Percentiles rank a stretch among this genome's conserved stretches.
Conservation (phyloP, 345 rosid species). For the Corchorus capsularis region DNA sequence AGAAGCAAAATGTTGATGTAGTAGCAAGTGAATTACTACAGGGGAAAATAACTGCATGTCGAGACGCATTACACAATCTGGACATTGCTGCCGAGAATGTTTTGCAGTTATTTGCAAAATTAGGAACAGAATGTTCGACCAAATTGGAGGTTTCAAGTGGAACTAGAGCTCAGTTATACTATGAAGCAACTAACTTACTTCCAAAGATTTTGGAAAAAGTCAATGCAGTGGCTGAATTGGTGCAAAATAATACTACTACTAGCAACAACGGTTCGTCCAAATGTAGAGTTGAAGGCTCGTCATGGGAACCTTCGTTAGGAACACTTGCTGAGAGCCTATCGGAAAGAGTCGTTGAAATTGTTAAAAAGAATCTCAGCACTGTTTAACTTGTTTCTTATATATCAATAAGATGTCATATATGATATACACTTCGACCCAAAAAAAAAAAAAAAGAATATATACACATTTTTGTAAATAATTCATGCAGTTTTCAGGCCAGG, state of each 20-base stretch:
- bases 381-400: background rate
- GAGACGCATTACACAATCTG: conserved; percentile 49
- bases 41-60: conserved; percentile 49
- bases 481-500: no score
- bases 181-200: conserved; percentile 49
- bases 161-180: conserved; percentile 36
- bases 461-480: background rate
- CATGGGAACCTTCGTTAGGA: conserved; percentile 5
- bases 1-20: conserved; percentile 16
- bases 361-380: conserved; percentile 2
- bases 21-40: conserved; percentile 24
- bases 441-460: no score
- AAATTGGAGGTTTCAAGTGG: conserved; percentile 38
- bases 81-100: conserved; percentile 46
- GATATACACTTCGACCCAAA: background rate
- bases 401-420: background rate
- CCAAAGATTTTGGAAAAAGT: conserved; percentile 54
- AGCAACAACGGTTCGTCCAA: background rate
- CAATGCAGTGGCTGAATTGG: conserved; percentile 36
- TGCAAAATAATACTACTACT: conserved; percentile 8
- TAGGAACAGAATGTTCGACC: conserved; percentile 31
- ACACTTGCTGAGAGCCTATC: conserved; percentile 6
- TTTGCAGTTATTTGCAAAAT: conserved; percentile 40
- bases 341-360: background rate
- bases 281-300: background rate